Evolutionary conservation across 495 filamentous ascomycete genomes (phyloP), one percentile per base, ranked within the genome.

Genomic region (Podospora appendiculata): DNA sequence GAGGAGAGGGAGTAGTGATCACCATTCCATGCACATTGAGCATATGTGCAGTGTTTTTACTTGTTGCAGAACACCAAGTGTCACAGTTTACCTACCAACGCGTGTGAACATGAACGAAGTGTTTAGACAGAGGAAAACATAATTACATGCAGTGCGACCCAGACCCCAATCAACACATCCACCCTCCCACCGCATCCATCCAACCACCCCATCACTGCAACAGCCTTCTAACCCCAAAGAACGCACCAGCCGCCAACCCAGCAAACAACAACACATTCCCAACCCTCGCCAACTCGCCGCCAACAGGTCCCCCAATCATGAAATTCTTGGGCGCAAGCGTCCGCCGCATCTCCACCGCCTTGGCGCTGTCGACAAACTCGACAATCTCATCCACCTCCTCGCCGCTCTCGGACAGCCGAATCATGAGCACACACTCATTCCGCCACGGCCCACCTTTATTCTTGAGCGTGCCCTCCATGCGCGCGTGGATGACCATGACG

Each of bases 281-380:
- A 9, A 54, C 54, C 40, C 0, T 16, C 18, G 19, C 41, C 33
- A 53, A 35, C 33, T 19, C 45, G 7, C 34, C 54, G 16, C 41
- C 48, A 11, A 43, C 43, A 34, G 17, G 32, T 0, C 12, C 49
- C 19, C 36, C 48, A 2, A n/a, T 56, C 32, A 53, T 57, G 51
- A 69, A 72, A 41, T 54, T 39, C 12, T 58, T 57, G 3, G 66
- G 66, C 1, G 62, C 58, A 38, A 66, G 60, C n/a, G 53, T 61
- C 42, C 55, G 40, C 14, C 52, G 55, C 70, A 73, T 67, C 64
- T 70, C 63, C 16, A 62, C 41, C 32, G 68, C 71, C 53, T 71
- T 73, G 16, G 53, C 58, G 41, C 66, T 70, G 34, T 73, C 70
- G 17, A 72, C 70, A 52, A 71, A 73, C 63, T 74, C 71, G 19